Evolutionary conservation across 768 basidiomycete species (phyloP).

Genomic region (Dendrothele bispora): DNA sequence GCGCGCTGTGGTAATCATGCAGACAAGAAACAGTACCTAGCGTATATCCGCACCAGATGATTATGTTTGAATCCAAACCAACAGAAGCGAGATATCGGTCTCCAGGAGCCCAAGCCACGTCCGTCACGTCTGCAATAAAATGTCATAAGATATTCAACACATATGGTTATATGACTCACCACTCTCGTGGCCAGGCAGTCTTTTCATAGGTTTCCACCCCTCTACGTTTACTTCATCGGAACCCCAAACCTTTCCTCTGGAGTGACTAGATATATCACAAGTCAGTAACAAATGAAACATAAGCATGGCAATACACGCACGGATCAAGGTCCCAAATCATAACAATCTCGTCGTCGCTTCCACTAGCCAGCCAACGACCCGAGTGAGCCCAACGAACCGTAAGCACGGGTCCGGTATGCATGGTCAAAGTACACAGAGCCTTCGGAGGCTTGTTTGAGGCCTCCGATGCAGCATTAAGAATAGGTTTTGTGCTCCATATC

Average conservation of each 20-base stretch:
- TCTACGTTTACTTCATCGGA: slow-evolving; percentile 95
- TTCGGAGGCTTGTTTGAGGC: slow-evolving; percentile 75
- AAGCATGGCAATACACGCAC: slow-evolving; percentile 49
- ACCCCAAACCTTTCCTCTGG: slow-evolving; percentile 89
- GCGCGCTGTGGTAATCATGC: neutral
- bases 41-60: slow-evolving; percentile 93
- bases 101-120: slow-evolving; percentile 92
- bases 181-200: slow-evolving; percentile 92
- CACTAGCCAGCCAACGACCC: slow-evolving; percentile 92
- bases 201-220: slow-evolving; percentile 92
- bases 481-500: slow-evolving; percentile 96
- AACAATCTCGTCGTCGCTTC: slow-evolving; percentile 92
- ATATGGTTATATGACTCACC: slow-evolving; percentile 48
- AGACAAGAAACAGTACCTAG: slow-evolving; percentile 56
- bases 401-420: slow-evolving; percentile 93
- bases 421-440: slow-evolving; percentile 84
- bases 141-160: slow-evolving; percentile 7
- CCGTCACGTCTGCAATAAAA: slow-evolving; percentile 74
- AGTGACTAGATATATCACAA: slow-evolving; percentile 47
- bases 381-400: slow-evolving; percentile 93
- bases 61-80: slow-evolving; percentile 85
- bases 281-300: slow-evolving; percentile 6
- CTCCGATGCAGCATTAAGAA: slow-evolving; percentile 74
- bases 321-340: slow-evolving; percentile 98
- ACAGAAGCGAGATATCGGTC: slow-evolving; percentile 93